phyloP scores from a whole-genome alignment of 2,329 filamentous ascomycete species.

The Cordyceps fumosorosea region DNA sequence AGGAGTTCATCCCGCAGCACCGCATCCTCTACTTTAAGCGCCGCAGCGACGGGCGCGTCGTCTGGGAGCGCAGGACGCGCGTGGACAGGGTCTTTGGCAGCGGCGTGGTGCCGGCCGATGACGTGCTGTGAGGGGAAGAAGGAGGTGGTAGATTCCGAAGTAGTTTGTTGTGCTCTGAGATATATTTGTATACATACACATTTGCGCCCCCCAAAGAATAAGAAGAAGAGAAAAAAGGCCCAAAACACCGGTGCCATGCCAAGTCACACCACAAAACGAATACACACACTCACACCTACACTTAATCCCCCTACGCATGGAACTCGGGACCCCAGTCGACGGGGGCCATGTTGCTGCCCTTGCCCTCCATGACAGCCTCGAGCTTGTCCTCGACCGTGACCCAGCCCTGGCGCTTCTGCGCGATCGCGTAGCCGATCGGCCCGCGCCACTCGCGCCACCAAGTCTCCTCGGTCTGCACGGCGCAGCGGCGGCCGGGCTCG shows the following conservation, averaged over 20 bases:
- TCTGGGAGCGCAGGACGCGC: slow-evolving; percentile 51
- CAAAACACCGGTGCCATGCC: not conserved
- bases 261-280: not conserved
- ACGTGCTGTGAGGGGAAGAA: not conserved
- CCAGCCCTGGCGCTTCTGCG: slow-evolving; percentile 33
- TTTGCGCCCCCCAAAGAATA: too few species aligned
- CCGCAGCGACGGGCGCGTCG: slow-evolving; percentile 40
- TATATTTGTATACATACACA: too few species aligned
- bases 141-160: too few species aligned
- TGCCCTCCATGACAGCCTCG: slow-evolving; percentile 45
- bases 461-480: slow-evolving; percentile 49
- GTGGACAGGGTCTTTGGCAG: slow-evolving; percentile 52
- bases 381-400: slow-evolving; percentile 48
- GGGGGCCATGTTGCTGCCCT: slow-evolving; percentile 27
- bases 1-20: slow-evolving; percentile 62
- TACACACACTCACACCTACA: not conserved
- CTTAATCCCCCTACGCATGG: not conserved
- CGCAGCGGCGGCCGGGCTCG: slow-evolving; percentile 37
- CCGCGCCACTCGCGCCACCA: slow-evolving; percentile 43
- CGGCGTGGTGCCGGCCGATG: slow-evolving; percentile 27
- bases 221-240: not conserved
- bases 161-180: too few species aligned
- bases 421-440: slow-evolving; percentile 37
- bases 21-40: slow-evolving; percentile 56
- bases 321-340: slow-evolving; percentile 40